Evolutionary conservation across 2,329 filamentous ascomycete genomes (phyloP).

Genomic region (Aspergillus quadrilineatus): DNA sequence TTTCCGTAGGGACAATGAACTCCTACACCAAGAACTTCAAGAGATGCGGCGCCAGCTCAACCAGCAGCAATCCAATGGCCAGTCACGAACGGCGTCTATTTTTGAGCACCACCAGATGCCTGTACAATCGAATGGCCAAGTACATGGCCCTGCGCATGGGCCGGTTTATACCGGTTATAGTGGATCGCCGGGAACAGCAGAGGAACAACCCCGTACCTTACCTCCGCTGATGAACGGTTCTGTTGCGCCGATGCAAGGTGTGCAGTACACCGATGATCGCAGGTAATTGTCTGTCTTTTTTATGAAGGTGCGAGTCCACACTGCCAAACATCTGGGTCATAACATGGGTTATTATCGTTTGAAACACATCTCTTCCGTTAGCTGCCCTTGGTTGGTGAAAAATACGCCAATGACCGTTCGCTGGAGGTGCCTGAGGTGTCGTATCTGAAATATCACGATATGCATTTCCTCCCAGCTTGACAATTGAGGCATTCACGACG

Average conservation of each 20-base stretch:
- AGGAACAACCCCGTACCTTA: constrained; percentile 47
- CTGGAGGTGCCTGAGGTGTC: background rate
- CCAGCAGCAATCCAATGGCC: constrained; percentile 35
- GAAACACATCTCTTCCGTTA: background rate
- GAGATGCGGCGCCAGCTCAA: constrained; percentile 42
- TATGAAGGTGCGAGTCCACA: background rate
- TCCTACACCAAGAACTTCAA: constrained; percentile 38
- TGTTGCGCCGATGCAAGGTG: constrained; percentile 49
- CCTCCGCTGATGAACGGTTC: constrained; percentile 49
- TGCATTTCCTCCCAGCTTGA: background rate
- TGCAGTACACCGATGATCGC: constrained; percentile 51
- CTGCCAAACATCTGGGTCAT: background rate
- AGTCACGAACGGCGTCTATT: constrained; percentile 32
- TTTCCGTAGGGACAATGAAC: constrained; percentile 39
- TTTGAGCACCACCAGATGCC: constrained; percentile 40
- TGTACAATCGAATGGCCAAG: constrained; percentile 36
- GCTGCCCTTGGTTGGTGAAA: background rate
- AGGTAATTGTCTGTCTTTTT: constrained; percentile 28
- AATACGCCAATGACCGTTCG: background rate
- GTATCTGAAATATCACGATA: constrained; percentile 1
- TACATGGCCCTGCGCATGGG: constrained; percentile 33
- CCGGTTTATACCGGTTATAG: constrained; percentile 32
- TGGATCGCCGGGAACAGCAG: constrained; percentile 29
- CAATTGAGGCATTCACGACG: constrained; percentile 8
- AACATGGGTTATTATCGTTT: background rate